Base-by-base conservation (phyloP, 2,329 filamentous ascomycete species). In the Emmonsiellopsis sp. region DNA sequence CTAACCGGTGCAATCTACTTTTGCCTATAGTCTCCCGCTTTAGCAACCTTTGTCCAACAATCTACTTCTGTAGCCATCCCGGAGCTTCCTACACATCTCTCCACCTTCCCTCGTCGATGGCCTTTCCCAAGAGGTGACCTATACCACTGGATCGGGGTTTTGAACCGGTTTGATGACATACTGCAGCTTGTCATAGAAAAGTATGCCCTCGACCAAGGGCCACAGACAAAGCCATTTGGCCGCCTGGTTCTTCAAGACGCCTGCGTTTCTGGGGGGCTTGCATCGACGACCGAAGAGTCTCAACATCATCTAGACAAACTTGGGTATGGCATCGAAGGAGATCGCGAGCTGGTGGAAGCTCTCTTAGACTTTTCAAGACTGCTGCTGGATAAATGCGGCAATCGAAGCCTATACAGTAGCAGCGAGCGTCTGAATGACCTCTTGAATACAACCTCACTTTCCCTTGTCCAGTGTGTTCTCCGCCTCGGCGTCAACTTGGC, bases 91-190 rank as follows among this genome's bases (percentile, higher is more conserved):
- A 75, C 81, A 62, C 82, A 86, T 61, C 85, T 98, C 59, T 78
- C 79, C 62, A 81, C 80, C 53, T 97, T 97, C 67, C 90, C 92
- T 55, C 84, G 85, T 59, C 79, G 85, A 79, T 98, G 93, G 93
- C 90, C 91, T 2, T 95, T 97, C 65, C 92, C 92, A 40, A 83
- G 92, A 68, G 94, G 93, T 56, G 93, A 98, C 69, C 77, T 97
- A 32, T 97, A 97, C 68, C 92, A 98, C 76, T 98, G 94, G 94
- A 96, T 98, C 61, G 85, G 88, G 31, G 80, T 95, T 26, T 75
- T 98, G 56, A 95, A 98, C 70, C 85, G 90, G 54, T 97, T 98
- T 70, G 93, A 98, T 71, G 82, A 81, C 64, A 84, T 97, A 59
- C 76, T 98, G 41, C 89, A 95, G 62, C 77, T 82, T 40, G 90